Conservation (phyloP, 2,329 filamentous ascomycete genomes). For the Penicillium sp. region DNA sequence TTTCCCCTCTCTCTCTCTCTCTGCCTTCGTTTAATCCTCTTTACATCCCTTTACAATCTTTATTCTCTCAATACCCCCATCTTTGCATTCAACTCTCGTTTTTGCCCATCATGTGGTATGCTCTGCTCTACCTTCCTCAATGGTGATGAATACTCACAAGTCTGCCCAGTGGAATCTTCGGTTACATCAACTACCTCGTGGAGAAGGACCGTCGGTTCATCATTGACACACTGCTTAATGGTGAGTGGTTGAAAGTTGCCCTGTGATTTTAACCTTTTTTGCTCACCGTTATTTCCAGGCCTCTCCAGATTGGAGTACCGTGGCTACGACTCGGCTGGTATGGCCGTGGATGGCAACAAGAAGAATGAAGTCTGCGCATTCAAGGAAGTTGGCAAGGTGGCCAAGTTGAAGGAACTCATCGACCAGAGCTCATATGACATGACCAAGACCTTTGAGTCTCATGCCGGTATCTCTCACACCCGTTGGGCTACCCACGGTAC, state of each 20-base stretch:
- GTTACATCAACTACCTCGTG: constrained; percentile 98
- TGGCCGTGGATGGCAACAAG: constrained; percentile 95
- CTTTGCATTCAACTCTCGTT: background rate
- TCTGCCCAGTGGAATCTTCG: constrained; percentile 48
- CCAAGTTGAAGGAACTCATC: constrained; percentile 88
- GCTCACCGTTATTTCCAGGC: constrained; percentile 46
- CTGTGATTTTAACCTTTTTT: constrained; percentile 1
- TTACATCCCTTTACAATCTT: background rate
- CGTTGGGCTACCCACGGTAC: constrained; percentile 97
- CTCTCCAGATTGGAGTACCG: constrained; percentile 94
- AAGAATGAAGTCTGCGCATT: constrained; percentile 94
- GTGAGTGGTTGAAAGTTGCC: constrained; percentile 37
- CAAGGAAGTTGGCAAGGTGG: constrained; percentile 99
- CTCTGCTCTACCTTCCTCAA: background rate
- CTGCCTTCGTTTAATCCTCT: background rate
- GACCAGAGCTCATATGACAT: constrained; percentile 73
- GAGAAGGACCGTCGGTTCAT: constrained; percentile 98
- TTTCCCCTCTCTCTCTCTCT: background rate
- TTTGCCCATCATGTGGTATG: constrained; percentile 32
- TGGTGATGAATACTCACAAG: constrained; percentile 11
- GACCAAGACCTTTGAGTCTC: constrained; percentile 90
- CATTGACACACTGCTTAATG: constrained; percentile 90
- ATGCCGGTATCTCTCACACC: constrained; percentile 97
- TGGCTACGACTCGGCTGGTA: constrained; percentile 94
- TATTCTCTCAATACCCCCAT: background rate